Evolutionary conservation across 2,329 filamentous ascomycete genomes (phyloP), one percentile per base, ranked within the genome.

Genomic region (Diaporthe nobilis): DNA sequence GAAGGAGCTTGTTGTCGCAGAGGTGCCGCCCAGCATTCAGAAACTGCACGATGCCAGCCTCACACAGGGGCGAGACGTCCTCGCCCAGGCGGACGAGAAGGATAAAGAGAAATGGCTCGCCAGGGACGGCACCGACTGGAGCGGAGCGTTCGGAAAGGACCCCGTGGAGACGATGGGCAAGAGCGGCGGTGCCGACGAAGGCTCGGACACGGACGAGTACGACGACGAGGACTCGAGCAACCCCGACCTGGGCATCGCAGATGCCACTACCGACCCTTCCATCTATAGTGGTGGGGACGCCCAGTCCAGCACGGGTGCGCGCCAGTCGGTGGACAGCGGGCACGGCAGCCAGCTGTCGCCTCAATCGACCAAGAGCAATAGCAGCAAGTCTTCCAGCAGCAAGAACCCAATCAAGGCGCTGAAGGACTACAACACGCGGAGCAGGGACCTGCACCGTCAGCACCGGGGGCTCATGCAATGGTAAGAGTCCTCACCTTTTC

Each of bases 381-480:
- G 82, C 9, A 47, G 51, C 15, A 77, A 65, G 73, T 57, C 67
- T 72, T 80, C 78, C 47, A 82, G 81, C 74, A 86, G 85, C 79
- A 89, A 86, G 80, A 91, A 91, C 78, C 91, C 90, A 0, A 84
- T 91, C 76, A 87, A 87, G 78, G 86, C 89, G 78, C 87, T 89
- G 81, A 92, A 92, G 82, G 89, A 93, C 31, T 91, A 93, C 82
- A 92, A 91, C 80, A 87, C 88, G 74, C 89, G 92, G 77, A 95
- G 93, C 81, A 91, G 93, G 77, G 92, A 94, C 61, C 88, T 98
- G 82, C 93, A 96, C 82, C 91, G 96, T 0, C 95, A 96, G 85
- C 95, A 98, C 79, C 90, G 96, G 15, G 96, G 96, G 0, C 81
- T 98, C 82, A 98, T 98, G 95, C 96, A 98, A 84, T 98, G 96